Base-by-base conservation (phyloP, 2,329 filamentous ascomycete genomes). In the Calonectria pseudoreteaudii region DNA sequence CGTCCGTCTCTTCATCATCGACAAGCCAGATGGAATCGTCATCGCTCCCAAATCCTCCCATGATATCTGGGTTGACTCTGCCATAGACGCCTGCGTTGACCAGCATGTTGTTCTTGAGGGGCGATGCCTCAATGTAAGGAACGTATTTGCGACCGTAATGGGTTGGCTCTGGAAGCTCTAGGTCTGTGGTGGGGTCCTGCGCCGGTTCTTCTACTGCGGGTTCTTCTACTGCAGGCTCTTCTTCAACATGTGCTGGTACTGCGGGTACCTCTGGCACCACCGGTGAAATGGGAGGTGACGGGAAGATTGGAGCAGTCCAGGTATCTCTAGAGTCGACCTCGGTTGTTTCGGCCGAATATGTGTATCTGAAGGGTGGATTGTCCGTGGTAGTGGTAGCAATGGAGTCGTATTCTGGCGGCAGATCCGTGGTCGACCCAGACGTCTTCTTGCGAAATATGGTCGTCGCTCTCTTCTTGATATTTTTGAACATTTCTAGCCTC, bases 31-130 rank as follows among this genome's bases (percentile, higher is more conserved):
- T 79, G 34, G 75, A 81, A n/a, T 80, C 78, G 20, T 80, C 76
- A 8, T 85, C 82, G n/a, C 77, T 77, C 20, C 79, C 82, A 52
- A 84, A 84, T 2, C 79, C 80, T 20, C 76, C 75, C 72, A 83
- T 80, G 18, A 84, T 83, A 20, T 79, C 78, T 7, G 82, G 77
- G 60, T 80, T 84, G 26, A 84, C 72, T 8, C 76, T 75, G 11
- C 81, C 80, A 60, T 85, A 84, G 28, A 81, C 68, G 14, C 75
- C 75, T 31, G 78, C 71, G 20, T 75, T 70, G 14, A 75, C 78
- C 34, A 81, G 78, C 80, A 83, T 84, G 70, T 79, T 80, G 71
- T 70, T 80, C 44, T 75, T 79, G 44, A 81, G 76, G 20, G 79
- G 76, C 9, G 78, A 72, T 3, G 75, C 73, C 30, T 83, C 78